Evolutionary conservation across 23 red algal genomes (phyloP).

Genomic region (Agarophyton chilense): DNA sequence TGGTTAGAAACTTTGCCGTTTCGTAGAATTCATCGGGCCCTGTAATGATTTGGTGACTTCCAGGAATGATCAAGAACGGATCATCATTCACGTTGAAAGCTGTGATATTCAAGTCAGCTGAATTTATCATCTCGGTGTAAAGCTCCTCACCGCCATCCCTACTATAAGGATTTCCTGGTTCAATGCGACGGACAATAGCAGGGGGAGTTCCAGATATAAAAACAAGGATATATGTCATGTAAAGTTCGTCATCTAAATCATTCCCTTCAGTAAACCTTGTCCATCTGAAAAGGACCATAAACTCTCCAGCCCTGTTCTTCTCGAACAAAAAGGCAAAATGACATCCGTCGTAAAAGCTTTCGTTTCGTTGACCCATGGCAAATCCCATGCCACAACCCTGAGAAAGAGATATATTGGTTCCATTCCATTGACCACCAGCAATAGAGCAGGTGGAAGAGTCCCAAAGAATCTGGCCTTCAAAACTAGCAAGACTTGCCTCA

Average conservation of each 20-base stretch:
- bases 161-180: constrained; percentile 22
- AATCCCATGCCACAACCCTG: constrained; percentile 65
- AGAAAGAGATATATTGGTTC: constrained; percentile 25
- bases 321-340: constrained; percentile 65
- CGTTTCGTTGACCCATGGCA: constrained; percentile 23
- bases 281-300: constrained; percentile 58
- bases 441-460: constrained; percentile 31
- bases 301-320: constrained; percentile 43
- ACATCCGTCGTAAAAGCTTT: constrained; percentile 23
- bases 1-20: constrained; percentile 57
- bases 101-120: constrained; percentile 31
- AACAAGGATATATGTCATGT: constrained; percentile 40
- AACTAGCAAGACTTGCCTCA: not conserved
- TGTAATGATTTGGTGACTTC: constrained; percentile 21
- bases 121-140: constrained; percentile 61
- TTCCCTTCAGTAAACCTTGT: constrained; percentile 28
- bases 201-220: constrained; percentile 57
- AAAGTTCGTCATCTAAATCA: constrained; percentile 60
- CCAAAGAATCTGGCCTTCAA: constrained; percentile 54
- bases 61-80: constrained; percentile 30
- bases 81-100: constrained; percentile 61
- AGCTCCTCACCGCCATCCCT: constrained; percentile 53
- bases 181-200: constrained; percentile 36
- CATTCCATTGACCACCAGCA: constrained; percentile 42
- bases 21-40: constrained; percentile 63